Evolutionary conservation across 1,139 yeast genomes (phyloP), one percentile per base, ranked within the genome.

Genomic region (Kodamaea ohmeri): DNA sequence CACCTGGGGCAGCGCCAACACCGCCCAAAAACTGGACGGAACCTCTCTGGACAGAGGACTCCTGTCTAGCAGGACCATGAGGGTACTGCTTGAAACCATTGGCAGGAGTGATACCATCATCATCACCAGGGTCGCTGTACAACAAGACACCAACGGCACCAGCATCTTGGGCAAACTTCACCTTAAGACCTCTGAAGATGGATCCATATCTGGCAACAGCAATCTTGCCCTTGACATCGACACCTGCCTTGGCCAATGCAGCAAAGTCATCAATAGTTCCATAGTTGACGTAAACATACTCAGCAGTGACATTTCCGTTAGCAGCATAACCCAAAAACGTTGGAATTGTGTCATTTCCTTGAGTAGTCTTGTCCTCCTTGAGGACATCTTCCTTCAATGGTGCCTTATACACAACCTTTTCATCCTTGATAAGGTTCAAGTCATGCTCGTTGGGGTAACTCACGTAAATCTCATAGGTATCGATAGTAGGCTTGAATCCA

Each of bases 11-110:
- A 12, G 68, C 55, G 8, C 70, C 71, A 4, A 71, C 65, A 34
- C 74, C 75, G 2, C 95, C 84, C 38, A 88, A 65, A 53, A 82
- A 88, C 58, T 81, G 86, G 3, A 83, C 92, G 42, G 90, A 80
- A 1, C 96, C 96, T 53, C 96, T 73, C 65, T 56, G 60, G 4
- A 56, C 59, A 1, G 74, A 64, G 36, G 71, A 64, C 44, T 68
- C 74, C 40, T 71, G 74, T 51, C 76, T 61, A 1, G 76, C 75
- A 14, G 74, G 74, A 2, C 75, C 75, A 6, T 52, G 36, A 3
- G 75, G 75, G 42, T 67, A 70, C 46, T 65, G 73, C 46, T 68
- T 57, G 46, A 54, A 69, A 0, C 76, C 76, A 43, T 70, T 66
- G 1, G 63, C 69, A 1, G 67, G 66, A 9, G 74, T 69, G 20